Conservation (phyloP, 2,329 filamentous ascomycete species). For the Thielaviopsis cerberus region DNA sequence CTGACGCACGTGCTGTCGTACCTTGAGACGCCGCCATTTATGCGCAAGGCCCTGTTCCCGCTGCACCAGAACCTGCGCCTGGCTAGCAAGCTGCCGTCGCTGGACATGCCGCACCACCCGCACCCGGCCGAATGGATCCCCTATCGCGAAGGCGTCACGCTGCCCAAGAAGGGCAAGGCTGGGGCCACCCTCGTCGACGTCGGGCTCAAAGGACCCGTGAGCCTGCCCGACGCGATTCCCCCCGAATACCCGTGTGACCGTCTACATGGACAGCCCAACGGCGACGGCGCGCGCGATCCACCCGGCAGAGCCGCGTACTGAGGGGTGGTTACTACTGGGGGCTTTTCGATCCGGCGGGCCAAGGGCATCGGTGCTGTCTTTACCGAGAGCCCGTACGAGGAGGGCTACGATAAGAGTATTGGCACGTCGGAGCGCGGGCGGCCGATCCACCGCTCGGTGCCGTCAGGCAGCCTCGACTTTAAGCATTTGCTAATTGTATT, state of each 20-base stretch:
- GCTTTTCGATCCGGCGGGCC: constrained; percentile 52
- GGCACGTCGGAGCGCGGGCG: constrained; percentile 65
- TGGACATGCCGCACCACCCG: constrained; percentile 76
- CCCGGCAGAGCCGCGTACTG: constrained; percentile 49
- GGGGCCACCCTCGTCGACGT: constrained; percentile 39
- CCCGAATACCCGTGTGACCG: constrained; percentile 52
- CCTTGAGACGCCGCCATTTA: constrained; percentile 67
- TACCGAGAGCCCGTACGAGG: constrained; percentile 55
- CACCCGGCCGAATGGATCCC: constrained; percentile 57
- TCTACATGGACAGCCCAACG: constrained; percentile 38
- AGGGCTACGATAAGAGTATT: constrained; percentile 66
- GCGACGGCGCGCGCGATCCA: constrained; percentile 35
- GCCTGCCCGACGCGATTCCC: constrained; percentile 44
- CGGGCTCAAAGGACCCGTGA: constrained; percentile 35
- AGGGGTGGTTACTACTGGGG: constrained; percentile 77
- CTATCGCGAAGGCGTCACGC: constrained; percentile 60
- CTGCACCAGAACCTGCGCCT: constrained; percentile 59
- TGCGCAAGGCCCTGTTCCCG: constrained; percentile 57
- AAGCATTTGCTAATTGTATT: constrained; percentile 63
- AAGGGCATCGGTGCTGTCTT: constrained; percentile 52
- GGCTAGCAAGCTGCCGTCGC: constrained; percentile 53
- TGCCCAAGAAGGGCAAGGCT: constrained; percentile 21
- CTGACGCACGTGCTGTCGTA: constrained; percentile 62
- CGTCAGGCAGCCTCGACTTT: constrained; percentile 24
- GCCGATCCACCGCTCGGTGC: constrained; percentile 29